phyloP scores from a whole-genome alignment of 305 asterid species.

The Coffea humblotiana region DNA sequence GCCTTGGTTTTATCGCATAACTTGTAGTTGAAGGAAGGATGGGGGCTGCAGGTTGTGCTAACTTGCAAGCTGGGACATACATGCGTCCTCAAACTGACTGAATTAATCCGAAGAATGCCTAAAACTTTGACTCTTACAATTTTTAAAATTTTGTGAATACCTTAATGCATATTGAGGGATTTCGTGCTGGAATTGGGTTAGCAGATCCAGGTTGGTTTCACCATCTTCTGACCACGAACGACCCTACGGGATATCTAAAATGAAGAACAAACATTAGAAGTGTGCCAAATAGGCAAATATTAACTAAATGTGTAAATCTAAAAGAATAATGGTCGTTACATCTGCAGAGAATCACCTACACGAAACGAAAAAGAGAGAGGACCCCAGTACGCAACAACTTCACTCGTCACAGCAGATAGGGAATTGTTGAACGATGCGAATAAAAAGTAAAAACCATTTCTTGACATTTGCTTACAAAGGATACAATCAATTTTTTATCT shows the following conservation, averaged over 20 bases:
- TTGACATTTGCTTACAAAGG: not conserved
- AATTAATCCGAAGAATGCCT: not conserved
- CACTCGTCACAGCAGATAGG: not conserved
- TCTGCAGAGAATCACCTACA: too few relatives aligned
- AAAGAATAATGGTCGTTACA: too few relatives aligned
- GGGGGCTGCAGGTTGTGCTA: not conserved
- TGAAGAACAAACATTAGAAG: too few relatives aligned
- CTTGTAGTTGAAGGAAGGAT: not conserved
- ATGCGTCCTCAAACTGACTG: not conserved
- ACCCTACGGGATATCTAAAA: not conserved
- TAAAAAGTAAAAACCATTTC: not conserved
- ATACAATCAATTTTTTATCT: not conserved
- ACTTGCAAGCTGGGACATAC: not conserved
- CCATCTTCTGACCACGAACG: not conserved
- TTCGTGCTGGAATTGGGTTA: not conserved
- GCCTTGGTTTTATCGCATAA: not conserved
- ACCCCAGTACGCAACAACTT: too few relatives aligned
- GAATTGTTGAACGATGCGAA: not conserved
- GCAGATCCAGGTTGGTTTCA: constrained; percentile 3
- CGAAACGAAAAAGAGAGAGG: too few relatives aligned
- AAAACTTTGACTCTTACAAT: not conserved
- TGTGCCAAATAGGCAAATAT: too few relatives aligned
- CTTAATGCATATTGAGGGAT: not conserved
- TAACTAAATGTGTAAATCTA: too few relatives aligned
- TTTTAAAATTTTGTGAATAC: not conserved